A percentile compares a stretch with the other conserved stretches of the same genome.
phyloP scores from a whole-genome alignment of 139 green algal species.

The Trebouxia sp. region DNA sequence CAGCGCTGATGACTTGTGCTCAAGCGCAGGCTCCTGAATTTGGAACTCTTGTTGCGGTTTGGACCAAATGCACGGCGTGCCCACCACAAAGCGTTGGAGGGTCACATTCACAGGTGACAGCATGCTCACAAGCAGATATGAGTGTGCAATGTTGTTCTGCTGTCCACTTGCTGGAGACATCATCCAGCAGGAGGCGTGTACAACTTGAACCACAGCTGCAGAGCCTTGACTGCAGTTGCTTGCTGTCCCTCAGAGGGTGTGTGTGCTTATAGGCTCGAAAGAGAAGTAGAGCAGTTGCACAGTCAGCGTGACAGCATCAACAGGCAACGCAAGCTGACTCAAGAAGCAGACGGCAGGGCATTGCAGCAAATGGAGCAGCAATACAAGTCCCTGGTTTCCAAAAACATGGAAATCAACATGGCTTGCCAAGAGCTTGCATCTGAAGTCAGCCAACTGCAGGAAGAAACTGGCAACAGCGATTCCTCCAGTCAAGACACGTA shows the following conservation, averaged over 20 bases:
- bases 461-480: neutral
- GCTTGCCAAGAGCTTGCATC: conserved; percentile 55
- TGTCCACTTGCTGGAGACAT: too few species aligned
- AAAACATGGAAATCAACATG: conserved; percentile 67
- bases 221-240: too few species aligned
- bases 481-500: conserved; percentile 8
- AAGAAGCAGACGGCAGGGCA: conserved; percentile 50
- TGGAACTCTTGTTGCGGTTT: conserved; percentile 80
- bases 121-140: neutral
- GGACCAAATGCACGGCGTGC: conserved; percentile 68
- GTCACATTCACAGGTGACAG: conserved; percentile 21
- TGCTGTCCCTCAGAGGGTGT: too few species aligned
- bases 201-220: too few species aligned
- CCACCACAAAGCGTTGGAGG: conserved; percentile 48
- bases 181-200: too few species aligned
- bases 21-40: conserved; percentile 72
- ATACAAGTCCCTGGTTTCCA: conserved; percentile 55
- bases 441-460: conserved; percentile 37
- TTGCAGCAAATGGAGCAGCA: conserved; percentile 44
- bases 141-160: neutral
- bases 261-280: conserved; percentile 6
- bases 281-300: conserved; percentile 11
- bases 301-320: conserved; percentile 65
- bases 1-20: too few species aligned
- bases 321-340: conserved; percentile 80